These are phyloP conservation scores for Populus pruinosa DNA, from an alignment of 345 rosid species.

Conservation along the genomic window DNA sequence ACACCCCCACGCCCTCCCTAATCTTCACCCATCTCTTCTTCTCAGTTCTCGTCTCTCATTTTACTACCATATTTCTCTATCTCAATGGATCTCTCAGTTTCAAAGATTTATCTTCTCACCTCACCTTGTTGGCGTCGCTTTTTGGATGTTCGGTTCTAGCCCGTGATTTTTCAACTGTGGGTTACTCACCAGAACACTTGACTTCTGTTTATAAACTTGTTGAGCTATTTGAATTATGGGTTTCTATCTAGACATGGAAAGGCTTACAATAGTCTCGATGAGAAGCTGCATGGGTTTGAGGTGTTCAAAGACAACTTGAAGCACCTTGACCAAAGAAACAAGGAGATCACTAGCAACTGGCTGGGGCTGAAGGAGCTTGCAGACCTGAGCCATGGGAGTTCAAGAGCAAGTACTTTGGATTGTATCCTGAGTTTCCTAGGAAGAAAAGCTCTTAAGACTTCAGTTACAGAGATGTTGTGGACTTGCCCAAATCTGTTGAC, in stretches of 20 bases:
- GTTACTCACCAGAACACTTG: constrained; percentile 60
- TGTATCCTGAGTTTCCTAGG: constrained; percentile 25
- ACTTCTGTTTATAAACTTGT: constrained; percentile 50
- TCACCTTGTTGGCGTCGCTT: constrained; percentile 33
- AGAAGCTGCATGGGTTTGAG: constrained; percentile 62
- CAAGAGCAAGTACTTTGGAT: constrained; percentile 58
- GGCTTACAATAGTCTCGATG: constrained; percentile 54
- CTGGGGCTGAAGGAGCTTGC: constrained; percentile 79
- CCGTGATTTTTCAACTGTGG: constrained; percentile 70
- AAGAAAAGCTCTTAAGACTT: constrained; percentile 32
- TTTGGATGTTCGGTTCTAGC: constrained; percentile 40
- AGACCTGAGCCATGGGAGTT: constrained; percentile 78
- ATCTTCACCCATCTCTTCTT: constrained; percentile 19
- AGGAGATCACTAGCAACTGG: constrained; percentile 59
- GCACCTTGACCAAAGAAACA: constrained; percentile 73
- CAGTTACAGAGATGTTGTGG: constrained; percentile 33
- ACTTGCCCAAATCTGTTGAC: constrained; percentile 61
- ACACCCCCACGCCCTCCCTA: constrained; percentile 8
- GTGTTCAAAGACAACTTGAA: constrained; percentile 66
- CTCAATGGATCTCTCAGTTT: constrained; percentile 37
- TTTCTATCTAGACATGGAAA: constrained; percentile 60
- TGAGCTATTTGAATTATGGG: constrained; percentile 72
- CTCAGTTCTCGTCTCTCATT: background rate
- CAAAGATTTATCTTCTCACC: constrained; percentile 16
- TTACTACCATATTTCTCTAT: background rate